Conservation (phyloP, 177 flowering plant species). For the Vitis hybrid region DNA sequence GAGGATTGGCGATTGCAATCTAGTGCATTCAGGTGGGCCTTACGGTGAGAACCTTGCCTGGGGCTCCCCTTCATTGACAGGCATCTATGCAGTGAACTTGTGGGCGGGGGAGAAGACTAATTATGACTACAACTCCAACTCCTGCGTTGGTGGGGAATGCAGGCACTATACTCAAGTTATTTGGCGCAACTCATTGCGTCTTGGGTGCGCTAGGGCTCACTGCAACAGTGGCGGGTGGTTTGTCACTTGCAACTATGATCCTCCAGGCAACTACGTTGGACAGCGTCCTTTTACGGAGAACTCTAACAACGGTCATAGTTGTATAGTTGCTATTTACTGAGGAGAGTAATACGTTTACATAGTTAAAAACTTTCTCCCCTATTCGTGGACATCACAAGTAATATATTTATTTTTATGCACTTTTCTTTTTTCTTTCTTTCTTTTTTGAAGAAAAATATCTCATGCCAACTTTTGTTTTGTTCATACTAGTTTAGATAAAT, state of each 20-base stretch:
- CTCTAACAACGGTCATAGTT: no score
- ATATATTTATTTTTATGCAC: no score
- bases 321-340: conserved; percentile 3
- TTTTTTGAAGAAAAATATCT: no score
- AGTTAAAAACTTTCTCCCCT: no score
- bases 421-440: no score
- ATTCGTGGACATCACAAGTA: no score
- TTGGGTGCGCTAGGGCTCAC: conserved; percentile 34
- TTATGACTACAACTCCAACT: conserved; percentile 20
- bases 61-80: conserved; percentile 2
- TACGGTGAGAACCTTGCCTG: conserved; percentile 28
- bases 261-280: conserved; percentile 29
- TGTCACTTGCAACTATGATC: conserved; percentile 39
- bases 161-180: conserved; percentile 26
- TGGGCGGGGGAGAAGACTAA: conserved; percentile 29
- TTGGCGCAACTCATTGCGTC: conserved; percentile 16
- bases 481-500: no score
- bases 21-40: conserved; percentile 22
- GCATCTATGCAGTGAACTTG: conserved; percentile 16
- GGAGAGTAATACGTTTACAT: background rate
- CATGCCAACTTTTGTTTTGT: no score
- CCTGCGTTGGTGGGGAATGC: conserved; percentile 21
- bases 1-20: conserved; percentile 17
- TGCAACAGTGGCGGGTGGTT: conserved; percentile 28
- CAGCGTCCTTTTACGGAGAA: conserved; percentile 18